Percentiles rank a stretch among this genome's conserved stretches.
phyloP scores from a whole-genome alignment of 768 basidiomycete genomes.

The Boletus reticulatus region DNA sequence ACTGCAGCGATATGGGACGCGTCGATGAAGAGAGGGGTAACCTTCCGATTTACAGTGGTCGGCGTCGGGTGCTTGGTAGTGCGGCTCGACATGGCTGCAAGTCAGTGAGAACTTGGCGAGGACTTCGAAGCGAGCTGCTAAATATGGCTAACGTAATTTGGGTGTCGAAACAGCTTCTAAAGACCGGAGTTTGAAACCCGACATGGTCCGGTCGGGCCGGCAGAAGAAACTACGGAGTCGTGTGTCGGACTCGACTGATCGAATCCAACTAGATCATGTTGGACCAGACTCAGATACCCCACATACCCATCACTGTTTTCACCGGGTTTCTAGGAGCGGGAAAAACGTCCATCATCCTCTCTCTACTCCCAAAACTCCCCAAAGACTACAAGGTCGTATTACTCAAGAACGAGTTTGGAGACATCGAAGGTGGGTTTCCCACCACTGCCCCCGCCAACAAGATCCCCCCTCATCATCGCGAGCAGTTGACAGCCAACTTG shows the following conservation, averaged over 20 bases:
- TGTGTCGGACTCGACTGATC: too few relatives aligned
- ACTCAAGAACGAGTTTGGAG: slow-evolving; percentile 96
- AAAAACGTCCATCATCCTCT: slow-evolving; percentile 79
- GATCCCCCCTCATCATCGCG: slow-evolving; percentile 1
- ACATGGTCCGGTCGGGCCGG: too few relatives aligned
- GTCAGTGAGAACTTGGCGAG: too few relatives aligned
- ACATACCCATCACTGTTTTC: slow-evolving; percentile 88
- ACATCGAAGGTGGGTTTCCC: slow-evolving; percentile 68
- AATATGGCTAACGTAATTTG: too few relatives aligned
- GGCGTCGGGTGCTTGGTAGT: slow-evolving; percentile 8
- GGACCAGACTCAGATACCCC: slow-evolving; percentile 3
- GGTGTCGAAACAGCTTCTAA: too few relatives aligned
- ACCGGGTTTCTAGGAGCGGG: slow-evolving; percentile 92
- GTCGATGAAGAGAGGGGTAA: slow-evolving; percentile 27
- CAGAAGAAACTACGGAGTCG: too few relatives aligned
- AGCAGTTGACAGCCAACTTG: slow-evolving; percentile 87
- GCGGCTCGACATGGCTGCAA: slow-evolving; percentile 17
- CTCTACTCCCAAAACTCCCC: slow-evolving; percentile 77
- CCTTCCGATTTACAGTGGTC: slow-evolving; percentile 3
- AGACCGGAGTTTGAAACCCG: too few relatives aligned
- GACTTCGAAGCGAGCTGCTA: too few relatives aligned
- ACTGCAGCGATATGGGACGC: slow-evolving; percentile 57
- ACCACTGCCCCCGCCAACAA: neutral
- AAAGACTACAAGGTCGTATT: slow-evolving; percentile 86
- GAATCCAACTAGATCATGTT: slow-evolving; percentile 7